These are phyloP conservation scores for Nyctanthes arbortristis DNA, from an alignment of 257 asterid genomes.

Conservation along the genomic window DNA sequence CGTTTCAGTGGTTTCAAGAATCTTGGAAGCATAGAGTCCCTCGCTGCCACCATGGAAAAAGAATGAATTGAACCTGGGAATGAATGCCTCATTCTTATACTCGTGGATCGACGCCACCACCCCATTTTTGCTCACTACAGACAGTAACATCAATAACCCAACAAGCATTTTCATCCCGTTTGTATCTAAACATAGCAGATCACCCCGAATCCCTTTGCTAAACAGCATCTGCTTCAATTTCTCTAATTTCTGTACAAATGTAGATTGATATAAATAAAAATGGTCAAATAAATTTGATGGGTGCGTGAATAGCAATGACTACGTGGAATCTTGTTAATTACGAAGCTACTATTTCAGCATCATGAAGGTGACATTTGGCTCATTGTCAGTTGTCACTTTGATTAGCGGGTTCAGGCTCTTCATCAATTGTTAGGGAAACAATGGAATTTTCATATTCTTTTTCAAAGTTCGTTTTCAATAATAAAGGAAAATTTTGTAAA, in stretches of 20 bases:
- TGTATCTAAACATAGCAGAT: constrained; percentile 34
- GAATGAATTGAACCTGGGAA: constrained; percentile 83
- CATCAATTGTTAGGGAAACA: too few relatives aligned
- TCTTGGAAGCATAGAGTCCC: constrained; percentile 89
- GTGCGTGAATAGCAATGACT: not conserved
- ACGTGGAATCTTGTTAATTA: not conserved
- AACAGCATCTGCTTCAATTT: constrained; percentile 28
- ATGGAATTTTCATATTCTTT: too few relatives aligned
- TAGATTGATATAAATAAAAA: not conserved
- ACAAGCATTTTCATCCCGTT: constrained; percentile 27
- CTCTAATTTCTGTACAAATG: not conserved
- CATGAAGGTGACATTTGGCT: too few relatives aligned
- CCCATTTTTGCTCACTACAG: constrained; percentile 34
- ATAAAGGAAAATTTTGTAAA: too few relatives aligned
- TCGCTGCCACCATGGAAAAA: constrained; percentile 98
- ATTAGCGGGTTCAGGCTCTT: too few relatives aligned
- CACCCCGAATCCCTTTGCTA: constrained; percentile 36
- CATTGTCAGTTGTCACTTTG: too few relatives aligned
- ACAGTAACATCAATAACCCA: constrained; percentile 35
- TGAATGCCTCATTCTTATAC: constrained; percentile 76
- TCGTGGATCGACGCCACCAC: constrained; percentile 95
- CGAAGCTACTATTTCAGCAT: too few relatives aligned
- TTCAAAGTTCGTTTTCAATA: too few relatives aligned
- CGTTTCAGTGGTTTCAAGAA: constrained; percentile 39
- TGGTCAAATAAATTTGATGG: not conserved